Base-by-base conservation (phyloP, 2,329 filamentous ascomycete genomes). In the Domatiomyces catenatus region DNA sequence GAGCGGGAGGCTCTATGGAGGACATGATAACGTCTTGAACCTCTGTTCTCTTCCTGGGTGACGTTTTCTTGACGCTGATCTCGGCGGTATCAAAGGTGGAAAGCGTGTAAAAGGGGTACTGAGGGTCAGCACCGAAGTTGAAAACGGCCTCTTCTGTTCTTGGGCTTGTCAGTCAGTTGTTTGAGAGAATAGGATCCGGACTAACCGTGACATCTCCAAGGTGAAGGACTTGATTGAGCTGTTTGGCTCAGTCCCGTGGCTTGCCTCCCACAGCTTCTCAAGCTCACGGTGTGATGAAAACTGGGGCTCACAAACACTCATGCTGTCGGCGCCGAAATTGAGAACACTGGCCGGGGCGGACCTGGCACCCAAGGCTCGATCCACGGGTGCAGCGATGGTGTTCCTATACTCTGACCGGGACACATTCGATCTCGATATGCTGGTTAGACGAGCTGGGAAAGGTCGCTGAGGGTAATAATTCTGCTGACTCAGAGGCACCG, bases 91-190 rank as follows among this genome's bases (percentile, higher is more conserved):
- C 64, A 51, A 65, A 68, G 1, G 68, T 69, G 45, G 68, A 62
- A 47, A 73, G 59, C 0, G 65, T 70, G 53, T 73, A 73, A 53
- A 72, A 70, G 15, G 68, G 65, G n/a, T 64, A 52, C 26, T 64
- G 61, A 2, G 65, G 60, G 39, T 59, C 60, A 18, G 66, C 64
- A 6, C 69, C 69, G 50, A 73, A 69, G 5, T 63, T 62, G 53
- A 72, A 71, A 12, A 63, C 70, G 19, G 67, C 66, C 18, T 65
- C 59, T 24, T 68, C 64, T 5, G 61, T 65, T 48, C 69, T 71
- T 49, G 17, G 7, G 12, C 22, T 3, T 48, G 36, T 43, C 24
- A 45, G 53, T 63, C 26, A 64, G 56, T 49, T 47, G 46, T 45
- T 44, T 28, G 19, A 26, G 15, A 15, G 17, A 39, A 48, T 6